These are phyloP conservation scores for Pelargonium citronellum DNA, from an alignment of 441 rosid genomes.

Conservation along the genomic window DNA sequence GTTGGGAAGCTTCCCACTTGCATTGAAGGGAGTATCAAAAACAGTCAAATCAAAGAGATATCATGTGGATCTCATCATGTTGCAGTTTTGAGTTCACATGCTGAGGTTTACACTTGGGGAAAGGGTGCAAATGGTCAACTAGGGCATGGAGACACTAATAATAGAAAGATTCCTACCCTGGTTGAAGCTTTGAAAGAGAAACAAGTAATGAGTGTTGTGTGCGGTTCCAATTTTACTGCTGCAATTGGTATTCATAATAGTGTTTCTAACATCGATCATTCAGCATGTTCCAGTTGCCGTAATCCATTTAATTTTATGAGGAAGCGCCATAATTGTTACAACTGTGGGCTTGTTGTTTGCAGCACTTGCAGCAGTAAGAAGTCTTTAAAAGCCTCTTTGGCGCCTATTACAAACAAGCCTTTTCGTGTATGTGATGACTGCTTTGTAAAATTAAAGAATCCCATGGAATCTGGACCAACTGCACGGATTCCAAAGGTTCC, in stretches of 20 bases:
- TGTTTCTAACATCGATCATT: conserved; percentile 89
- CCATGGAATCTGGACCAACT: conserved; percentile 54
- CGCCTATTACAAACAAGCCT: conserved; percentile 83
- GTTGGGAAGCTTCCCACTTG: conserved; percentile 74
- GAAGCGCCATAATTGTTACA: conserved; percentile 92
- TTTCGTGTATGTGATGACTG: conserved; percentile 88
- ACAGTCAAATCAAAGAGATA: conserved; percentile 79
- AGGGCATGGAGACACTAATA: conserved; percentile 88
- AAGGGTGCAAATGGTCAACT: conserved; percentile 95
- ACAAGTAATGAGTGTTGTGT: conserved; percentile 83
- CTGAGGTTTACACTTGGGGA: conserved; percentile 96
- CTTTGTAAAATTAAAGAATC: conserved; percentile 64
- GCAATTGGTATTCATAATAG: conserved; percentile 91
- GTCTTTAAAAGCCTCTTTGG: conserved; percentile 87
- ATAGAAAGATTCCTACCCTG: conserved; percentile 66
- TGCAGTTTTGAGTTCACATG: conserved; percentile 76
- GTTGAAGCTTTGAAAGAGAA: conserved; percentile 90
- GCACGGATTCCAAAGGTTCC: conserved; percentile 57
- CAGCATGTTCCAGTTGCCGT: conserved; percentile 96
- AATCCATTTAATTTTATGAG: conserved; percentile 81
- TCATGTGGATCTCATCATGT: conserved; percentile 96
- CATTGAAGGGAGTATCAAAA: conserved; percentile 81
- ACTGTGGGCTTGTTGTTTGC: conserved; percentile 88
- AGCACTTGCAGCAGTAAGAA: conserved; percentile 85
- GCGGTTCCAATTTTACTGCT: conserved; percentile 85